Evolutionary conservation across 306 rosid species (phyloP).

Genomic region (Prunus mongolica): DNA sequence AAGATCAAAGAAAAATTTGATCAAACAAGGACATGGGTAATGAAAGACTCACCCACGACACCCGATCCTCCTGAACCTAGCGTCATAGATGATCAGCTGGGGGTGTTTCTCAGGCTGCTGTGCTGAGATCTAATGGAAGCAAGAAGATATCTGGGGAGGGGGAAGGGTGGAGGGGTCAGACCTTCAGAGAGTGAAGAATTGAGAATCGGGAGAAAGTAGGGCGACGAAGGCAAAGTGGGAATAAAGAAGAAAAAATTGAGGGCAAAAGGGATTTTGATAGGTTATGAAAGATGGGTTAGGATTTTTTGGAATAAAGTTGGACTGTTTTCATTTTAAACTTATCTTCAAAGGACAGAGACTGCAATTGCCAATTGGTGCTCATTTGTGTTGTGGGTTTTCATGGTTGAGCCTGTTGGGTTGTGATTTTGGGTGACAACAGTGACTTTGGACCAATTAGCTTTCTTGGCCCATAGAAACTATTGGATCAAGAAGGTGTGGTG

Average conservation of each 20-base stretch:
- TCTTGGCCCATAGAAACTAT: background rate
- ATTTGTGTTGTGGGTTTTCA: background rate
- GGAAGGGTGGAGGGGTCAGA: background rate
- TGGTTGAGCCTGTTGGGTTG: background rate
- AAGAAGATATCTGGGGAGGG: constrained; percentile 7
- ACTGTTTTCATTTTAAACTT: background rate
- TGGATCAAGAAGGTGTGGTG: background rate
- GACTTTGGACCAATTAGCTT: background rate
- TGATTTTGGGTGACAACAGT: background rate
- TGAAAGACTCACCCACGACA: constrained; percentile 78
- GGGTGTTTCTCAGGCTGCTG: constrained; percentile 13
- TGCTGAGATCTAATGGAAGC: constrained; percentile 60
- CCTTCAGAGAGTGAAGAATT: constrained; percentile 13
- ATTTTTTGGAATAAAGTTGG: constrained; percentile 8
- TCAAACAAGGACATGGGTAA: background rate
- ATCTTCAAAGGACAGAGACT: background rate
- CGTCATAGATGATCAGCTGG: constrained; percentile 68
- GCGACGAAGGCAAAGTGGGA: constrained; percentile 34
- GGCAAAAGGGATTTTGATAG: constrained; percentile 17
- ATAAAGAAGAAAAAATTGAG: constrained; percentile 22
- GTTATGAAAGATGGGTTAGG: background rate
- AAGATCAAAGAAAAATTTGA: background rate
- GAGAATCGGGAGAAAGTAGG: constrained; percentile 19
- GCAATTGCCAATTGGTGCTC: background rate
- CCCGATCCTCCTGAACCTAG: constrained; percentile 97